Conservation (phyloP, 305 asterid genomes). For the Rubia balearica region DNA sequence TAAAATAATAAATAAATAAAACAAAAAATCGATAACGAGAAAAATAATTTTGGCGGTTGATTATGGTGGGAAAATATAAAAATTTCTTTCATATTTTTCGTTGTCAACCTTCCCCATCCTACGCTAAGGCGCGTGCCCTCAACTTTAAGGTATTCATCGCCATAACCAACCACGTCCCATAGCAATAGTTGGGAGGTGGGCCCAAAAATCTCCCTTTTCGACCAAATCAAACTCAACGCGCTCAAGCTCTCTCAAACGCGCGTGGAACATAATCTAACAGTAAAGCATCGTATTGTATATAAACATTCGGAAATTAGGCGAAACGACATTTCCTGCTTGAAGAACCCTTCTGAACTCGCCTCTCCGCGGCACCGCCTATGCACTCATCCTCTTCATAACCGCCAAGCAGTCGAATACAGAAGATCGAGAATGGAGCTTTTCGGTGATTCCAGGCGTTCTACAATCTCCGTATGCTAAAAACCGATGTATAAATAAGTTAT, state of each 20-base stretch:
- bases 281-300: conserved; percentile 13
- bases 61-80: conserved; percentile 71
- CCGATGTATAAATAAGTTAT: conserved; percentile 8
- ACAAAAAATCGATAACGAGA: not conserved
- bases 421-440: not conserved
- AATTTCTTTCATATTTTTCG: conserved; percentile 15
- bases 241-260: conserved; percentile 21
- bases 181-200: conserved; percentile 7
- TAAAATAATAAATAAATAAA: not conserved
- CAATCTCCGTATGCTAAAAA: not conserved
- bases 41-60: conserved; percentile 4
- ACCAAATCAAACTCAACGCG: not conserved
- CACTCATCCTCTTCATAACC: conserved; percentile 9
- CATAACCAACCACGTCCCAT: conserved; percentile 20
- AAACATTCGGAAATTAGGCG: not conserved
- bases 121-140: conserved; percentile 23
- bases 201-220: not conserved
- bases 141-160: conserved; percentile 1
- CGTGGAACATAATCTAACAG: conserved; percentile 18
- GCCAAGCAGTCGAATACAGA: conserved; percentile 24
- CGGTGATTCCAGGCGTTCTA: not conserved
- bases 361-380: conserved; percentile 51
- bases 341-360: conserved; percentile 35
- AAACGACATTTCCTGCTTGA: not conserved
- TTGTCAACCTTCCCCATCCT: conserved; percentile 14